Evolutionary conservation across 225 moss, liverwort and hornwort species (phyloP).

Genomic region (Asterella californica): DNA sequence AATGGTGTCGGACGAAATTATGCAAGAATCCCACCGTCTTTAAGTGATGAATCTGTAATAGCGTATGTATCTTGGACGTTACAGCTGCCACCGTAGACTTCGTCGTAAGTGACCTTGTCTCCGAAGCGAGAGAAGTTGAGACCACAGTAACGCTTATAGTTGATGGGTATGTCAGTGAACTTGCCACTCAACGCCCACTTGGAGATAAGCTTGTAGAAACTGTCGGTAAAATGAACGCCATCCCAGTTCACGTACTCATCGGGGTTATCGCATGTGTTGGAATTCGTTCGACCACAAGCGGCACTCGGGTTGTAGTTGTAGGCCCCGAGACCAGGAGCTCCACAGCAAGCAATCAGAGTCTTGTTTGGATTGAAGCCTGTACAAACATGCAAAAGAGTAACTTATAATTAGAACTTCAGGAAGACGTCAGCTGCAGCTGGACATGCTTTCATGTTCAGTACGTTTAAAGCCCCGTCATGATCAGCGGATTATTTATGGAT

Average conservation of each 20-base stretch:
- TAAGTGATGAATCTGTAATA: too few relatives aligned
- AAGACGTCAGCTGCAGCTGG: too few relatives aligned
- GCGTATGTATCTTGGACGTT: not conserved
- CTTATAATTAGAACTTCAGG: too few relatives aligned
- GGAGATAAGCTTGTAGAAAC: slow-evolving; percentile 45
- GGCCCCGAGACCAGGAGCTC: slow-evolving; percentile 20
- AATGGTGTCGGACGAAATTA: too few relatives aligned
- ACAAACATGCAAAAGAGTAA: not conserved
- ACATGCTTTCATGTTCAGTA: too few relatives aligned
- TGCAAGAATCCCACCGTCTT: too few relatives aligned
- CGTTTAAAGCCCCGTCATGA: too few relatives aligned
- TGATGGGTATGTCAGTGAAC: slow-evolving; percentile 54
- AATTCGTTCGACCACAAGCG: slow-evolving; percentile 20
- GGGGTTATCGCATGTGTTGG: slow-evolving; percentile 30
- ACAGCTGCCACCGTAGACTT: not conserved
- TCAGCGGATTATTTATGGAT: too few relatives aligned
- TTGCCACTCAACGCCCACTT: slow-evolving; percentile 51
- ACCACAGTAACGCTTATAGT: slow-evolving; percentile 23
- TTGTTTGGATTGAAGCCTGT: slow-evolving; percentile 25
- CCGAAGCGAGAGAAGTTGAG: not conserved
- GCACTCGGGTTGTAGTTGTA: slow-evolving; percentile 26
- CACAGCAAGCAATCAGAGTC: slow-evolving; percentile 30
- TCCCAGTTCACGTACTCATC: slow-evolving; percentile 55
- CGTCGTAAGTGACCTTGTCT: not conserved
- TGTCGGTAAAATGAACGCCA: slow-evolving; percentile 58